Conservation (phyloP, 768 basidiomycete species). For the Rhodosporidiobolus odoratus region DNA sequence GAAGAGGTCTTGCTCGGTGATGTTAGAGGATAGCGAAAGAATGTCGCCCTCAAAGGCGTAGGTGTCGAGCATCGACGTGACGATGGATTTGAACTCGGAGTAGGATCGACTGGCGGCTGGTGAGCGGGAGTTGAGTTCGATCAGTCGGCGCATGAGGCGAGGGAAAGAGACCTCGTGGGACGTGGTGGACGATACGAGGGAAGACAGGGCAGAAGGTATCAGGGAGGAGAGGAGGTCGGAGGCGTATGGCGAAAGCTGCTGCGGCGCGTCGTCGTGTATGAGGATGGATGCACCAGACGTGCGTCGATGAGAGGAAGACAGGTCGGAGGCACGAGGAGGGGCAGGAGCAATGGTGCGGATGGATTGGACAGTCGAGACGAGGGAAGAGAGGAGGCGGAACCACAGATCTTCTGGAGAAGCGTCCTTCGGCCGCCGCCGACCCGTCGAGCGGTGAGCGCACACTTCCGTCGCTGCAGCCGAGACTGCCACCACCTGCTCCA, state of each 20-base stretch:
- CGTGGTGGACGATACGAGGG: slow-evolving; percentile 76
- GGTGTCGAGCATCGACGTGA: slow-evolving; percentile 91
- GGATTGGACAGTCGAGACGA: slow-evolving; percentile 71
- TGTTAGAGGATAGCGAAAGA: slow-evolving; percentile 71
- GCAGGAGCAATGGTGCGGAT: slow-evolving; percentile 45
- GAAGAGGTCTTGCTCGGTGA: slow-evolving; percentile 77
- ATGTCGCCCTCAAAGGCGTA: slow-evolving; percentile 89
- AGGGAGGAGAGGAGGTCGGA: slow-evolving; percentile 62
- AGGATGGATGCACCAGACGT: slow-evolving; percentile 26
- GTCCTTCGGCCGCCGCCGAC: slow-evolving; percentile 9
- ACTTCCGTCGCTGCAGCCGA: slow-evolving; percentile 61
- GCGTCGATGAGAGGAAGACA: slow-evolving; percentile 20
- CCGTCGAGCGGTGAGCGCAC: slow-evolving; percentile 64
- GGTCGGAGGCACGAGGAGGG: slow-evolving; percentile 7
- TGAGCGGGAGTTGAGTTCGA: slow-evolving; percentile 61
- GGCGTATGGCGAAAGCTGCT: slow-evolving; percentile 45
- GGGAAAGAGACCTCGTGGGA: slow-evolving; percentile 81
- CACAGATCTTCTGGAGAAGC: slow-evolving; percentile 73
- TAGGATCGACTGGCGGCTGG: slow-evolving; percentile 61
- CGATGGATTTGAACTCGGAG: slow-evolving; percentile 81
- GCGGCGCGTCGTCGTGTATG: slow-evolving; percentile 36
- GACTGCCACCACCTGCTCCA: slow-evolving; percentile 58
- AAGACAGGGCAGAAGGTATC: slow-evolving; percentile 75
- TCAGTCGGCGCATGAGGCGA: slow-evolving; percentile 81
- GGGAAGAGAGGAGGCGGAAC: slow-evolving; percentile 75